Evolutionary conservation across 139 green algal species (phyloP).

Genomic region (Eudorina sp.): DNA sequence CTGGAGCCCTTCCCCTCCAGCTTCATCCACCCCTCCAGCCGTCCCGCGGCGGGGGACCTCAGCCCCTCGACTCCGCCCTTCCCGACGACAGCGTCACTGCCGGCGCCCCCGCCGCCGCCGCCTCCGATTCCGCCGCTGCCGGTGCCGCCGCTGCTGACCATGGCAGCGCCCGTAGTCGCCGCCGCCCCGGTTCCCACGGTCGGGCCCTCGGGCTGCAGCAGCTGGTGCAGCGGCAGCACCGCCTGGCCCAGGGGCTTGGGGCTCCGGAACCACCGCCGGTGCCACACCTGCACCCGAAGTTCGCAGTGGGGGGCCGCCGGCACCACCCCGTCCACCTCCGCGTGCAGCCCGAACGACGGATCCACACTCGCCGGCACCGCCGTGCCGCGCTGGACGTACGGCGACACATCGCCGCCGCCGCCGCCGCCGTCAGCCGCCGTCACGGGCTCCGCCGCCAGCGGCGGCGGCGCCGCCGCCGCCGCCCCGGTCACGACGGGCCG

Average conservation of each 20-base stretch:
- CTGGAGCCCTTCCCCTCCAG: background rate
- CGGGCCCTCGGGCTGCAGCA: background rate
- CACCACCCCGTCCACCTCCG: constrained; percentile 28
- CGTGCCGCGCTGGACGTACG: background rate
- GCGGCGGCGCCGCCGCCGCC: background rate
- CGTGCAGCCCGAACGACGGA: background rate
- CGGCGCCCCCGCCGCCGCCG: background rate
- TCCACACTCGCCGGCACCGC: background rate
- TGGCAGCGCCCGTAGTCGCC: background rate
- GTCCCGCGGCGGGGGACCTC: background rate
- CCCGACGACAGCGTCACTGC: background rate
- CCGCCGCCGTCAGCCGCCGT: background rate
- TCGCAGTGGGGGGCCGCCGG: constrained; percentile 13
- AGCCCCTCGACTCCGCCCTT: background rate
- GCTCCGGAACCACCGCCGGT: constrained; percentile 42
- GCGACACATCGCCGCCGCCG: background rate
- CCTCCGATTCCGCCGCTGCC: background rate
- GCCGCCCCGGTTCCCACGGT: no score
- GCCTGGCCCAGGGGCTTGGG: background rate
- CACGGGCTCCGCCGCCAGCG: background rate
- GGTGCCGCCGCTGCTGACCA: background rate
- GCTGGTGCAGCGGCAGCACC: background rate
- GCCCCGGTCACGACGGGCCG: background rate
- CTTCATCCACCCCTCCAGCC: background rate
- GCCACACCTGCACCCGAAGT: constrained; percentile 31